Percentiles rank a stretch among this genome's conserved stretches.
Evolutionary conservation across 805 yeast species (phyloP).

Genomic region (Candida morakotiae): DNA sequence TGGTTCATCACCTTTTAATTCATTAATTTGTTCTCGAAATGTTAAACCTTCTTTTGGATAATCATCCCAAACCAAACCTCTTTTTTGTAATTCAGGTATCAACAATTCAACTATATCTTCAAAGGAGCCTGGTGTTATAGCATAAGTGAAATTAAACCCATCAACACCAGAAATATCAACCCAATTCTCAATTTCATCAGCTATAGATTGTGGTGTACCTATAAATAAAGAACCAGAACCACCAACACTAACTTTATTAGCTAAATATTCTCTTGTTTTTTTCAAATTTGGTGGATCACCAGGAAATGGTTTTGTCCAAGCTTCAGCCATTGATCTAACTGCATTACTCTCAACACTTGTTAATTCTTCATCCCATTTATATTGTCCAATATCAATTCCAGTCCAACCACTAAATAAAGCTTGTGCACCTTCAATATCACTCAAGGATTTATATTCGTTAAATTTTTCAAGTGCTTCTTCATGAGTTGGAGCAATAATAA

Average conservation of each 20-base stretch:
- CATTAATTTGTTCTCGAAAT: conserved; percentile 34
- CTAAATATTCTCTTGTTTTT: conserved; percentile 21
- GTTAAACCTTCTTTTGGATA: conserved; percentile 32
- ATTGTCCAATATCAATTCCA: conserved; percentile 36
- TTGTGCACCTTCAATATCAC: conserved; percentile 37
- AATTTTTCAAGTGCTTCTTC: conserved; percentile 39
- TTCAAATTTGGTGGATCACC: conserved; percentile 18
- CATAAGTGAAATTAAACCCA: conserved; percentile 40
- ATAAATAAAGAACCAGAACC: conserved; percentile 29
- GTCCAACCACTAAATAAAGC: conserved; percentile 39
- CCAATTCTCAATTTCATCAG: conserved; percentile 37
- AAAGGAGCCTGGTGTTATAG: conserved; percentile 30
- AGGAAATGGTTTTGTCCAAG: conserved; percentile 29
- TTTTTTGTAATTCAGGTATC: conserved; percentile 32
- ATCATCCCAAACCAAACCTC: conserved; percentile 34
- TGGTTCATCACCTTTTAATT: conserved; percentile 19
- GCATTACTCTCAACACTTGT: conserved; percentile 28
- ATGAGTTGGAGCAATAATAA: conserved; percentile 38
- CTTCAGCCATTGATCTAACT: conserved; percentile 24
- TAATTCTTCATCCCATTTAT: conserved; percentile 28
- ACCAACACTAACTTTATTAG: conserved; percentile 23
- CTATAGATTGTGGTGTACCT: conserved; percentile 36
- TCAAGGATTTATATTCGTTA: conserved; percentile 26
- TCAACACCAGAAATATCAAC: conserved; percentile 37
- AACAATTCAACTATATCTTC: conserved; percentile 34